Conservation (phyloP, 768 basidiomycete species). For the Suillus subluteus region DNA sequence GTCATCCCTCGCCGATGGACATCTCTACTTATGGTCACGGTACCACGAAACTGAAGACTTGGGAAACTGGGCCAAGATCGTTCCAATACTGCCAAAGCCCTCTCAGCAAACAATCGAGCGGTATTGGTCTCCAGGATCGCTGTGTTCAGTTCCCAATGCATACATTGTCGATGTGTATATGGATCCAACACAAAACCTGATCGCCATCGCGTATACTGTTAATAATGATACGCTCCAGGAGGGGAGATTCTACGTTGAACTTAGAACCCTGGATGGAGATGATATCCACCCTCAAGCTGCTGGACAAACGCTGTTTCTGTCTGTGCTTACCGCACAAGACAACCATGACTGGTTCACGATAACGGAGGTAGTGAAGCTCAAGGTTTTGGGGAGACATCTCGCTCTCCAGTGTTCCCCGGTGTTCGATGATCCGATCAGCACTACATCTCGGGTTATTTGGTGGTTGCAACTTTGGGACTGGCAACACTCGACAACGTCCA, state of each 20-base stretch:
- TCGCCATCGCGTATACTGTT: neutral
- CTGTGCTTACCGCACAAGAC: neutral
- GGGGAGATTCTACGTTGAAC: neutral
- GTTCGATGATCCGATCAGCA: neutral
- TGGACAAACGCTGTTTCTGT: neutral
- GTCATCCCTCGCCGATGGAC: neutral
- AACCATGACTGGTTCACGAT: neutral
- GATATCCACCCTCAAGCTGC: neutral
- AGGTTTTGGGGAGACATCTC: conserved; percentile 2
- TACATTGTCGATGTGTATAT: neutral
- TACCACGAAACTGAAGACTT: neutral
- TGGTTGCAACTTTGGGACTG: conserved; percentile 11
- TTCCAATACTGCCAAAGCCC: neutral
- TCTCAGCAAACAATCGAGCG: neutral
- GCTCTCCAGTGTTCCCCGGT: neutral
- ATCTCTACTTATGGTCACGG: neutral
- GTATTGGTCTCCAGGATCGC: neutral
- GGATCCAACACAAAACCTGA: conserved; percentile 1
- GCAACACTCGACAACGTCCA: conserved; percentile 8
- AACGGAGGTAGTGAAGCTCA: neutral
- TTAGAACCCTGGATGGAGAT: neutral
- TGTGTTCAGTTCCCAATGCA: neutral
- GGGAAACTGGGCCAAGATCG: neutral
- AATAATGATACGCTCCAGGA: neutral
- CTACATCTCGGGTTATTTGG: neutral